Base-by-base conservation (phyloP, 225 moss, liverwort and hornwort genomes). In the Takakia lepidozioides region DNA sequence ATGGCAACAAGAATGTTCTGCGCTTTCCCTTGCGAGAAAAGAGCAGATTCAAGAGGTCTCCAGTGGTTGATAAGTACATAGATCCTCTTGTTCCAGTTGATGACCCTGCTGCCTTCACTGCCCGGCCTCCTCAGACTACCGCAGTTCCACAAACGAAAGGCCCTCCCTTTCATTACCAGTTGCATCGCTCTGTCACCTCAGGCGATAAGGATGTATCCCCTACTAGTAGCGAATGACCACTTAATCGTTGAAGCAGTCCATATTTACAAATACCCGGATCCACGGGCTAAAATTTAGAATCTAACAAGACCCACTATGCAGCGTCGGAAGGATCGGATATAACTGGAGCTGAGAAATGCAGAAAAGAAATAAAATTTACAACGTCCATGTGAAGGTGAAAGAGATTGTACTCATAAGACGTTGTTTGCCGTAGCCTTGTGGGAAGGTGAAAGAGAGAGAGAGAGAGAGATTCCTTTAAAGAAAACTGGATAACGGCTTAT, bases 161-260 rank as follows among this genome's bases (percentile, higher is more conserved):
- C 3, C 69, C 69, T 18, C 56, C 48, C 16, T 10, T 55, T 19
- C 72, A 73, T 34, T 48, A 51, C 53, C 65, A 48, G 27, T 41
- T 73, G 78, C 78, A 78, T 55, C 43, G 48, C 21, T 68, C 78
- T 43, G 56, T 65, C 5, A 62, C 72, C 0, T 78, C 78, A 2
- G 78, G 78, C 1, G 72, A 78, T 43, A 61, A 60, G 15, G 55
- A 69, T 57, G 78, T 78, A 78, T 73, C 78, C 72, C 53, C 11
- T 32, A 0, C 8, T 32, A 11, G n/a, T n/a, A n/a, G n/a, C n/a
- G n/a, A n/a, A n/a, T n/a, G n/a, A n/a, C n/a, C n/a, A n/a, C n/a
- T n/a, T n/a, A n/a, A n/a, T n/a, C n/a, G n/a, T n/a, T n/a, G n/a
- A n/a, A n/a, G n/a, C n/a, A n/a, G n/a, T n/a, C n/a, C n/a, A n/a